Evolutionary conservation across 805 yeast genomes (phyloP).

Genomic region (Candida maesae): DNA sequence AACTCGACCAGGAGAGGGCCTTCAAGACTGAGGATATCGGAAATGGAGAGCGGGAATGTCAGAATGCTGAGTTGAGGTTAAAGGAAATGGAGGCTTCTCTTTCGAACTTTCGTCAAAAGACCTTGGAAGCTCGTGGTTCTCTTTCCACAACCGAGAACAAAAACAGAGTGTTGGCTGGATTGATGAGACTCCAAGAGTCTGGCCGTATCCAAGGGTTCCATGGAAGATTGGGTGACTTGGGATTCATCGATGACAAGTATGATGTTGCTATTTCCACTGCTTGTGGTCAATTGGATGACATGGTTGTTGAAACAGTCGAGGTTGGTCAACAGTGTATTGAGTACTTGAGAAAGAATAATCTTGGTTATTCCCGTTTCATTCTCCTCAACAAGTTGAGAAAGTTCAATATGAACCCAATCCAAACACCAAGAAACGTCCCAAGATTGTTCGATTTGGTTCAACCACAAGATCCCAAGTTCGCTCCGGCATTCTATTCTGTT

Average conservation of each 20-base stretch:
- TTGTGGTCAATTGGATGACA: constrained; percentile 83
- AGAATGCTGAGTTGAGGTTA: constrained; percentile 44
- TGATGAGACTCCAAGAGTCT: constrained; percentile 64
- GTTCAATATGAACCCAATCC: constrained; percentile 52
- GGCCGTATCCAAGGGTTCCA: constrained; percentile 84
- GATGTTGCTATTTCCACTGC: constrained; percentile 96
- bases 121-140: constrained; percentile 62
- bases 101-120: constrained; percentile 51
- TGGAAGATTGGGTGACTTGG: constrained; percentile 90
- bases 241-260: constrained; percentile 81
- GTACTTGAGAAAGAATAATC: constrained; percentile 70
- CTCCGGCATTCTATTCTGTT: constrained; percentile 87
- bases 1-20: constrained; percentile 45
- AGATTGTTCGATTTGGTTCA: constrained; percentile 80
- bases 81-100: constrained; percentile 53
- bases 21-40: constrained; percentile 51
- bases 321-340: constrained; percentile 78
- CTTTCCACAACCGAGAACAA: constrained; percentile 59
- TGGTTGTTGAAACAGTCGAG: constrained; percentile 81
- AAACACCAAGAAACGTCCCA: constrained; percentile 73
- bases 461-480: constrained; percentile 62
- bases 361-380: constrained; percentile 89
- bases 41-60: constrained; percentile 56
- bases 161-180: constrained; percentile 66
- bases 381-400: constrained; percentile 69